Percentiles rank a stretch among this genome's conserved stretches.
Evolutionary conservation across 805 yeast species (phyloP).

Genomic region (Ogataea methylovora): DNA sequence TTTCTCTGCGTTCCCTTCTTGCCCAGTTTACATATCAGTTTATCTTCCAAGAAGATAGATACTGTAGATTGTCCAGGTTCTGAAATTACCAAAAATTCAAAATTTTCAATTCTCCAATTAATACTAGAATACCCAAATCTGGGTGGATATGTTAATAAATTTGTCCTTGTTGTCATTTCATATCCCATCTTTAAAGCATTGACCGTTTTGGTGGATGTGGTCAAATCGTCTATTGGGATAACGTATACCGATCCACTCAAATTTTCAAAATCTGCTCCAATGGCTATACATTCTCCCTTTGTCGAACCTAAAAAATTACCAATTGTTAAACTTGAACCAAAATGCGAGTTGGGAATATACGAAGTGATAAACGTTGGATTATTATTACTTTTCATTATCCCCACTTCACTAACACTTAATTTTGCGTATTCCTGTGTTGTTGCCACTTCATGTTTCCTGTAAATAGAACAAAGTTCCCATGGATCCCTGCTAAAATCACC

Average conservation of each 20-base stretch:
- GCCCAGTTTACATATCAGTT: constrained; percentile 12
- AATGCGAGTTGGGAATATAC: constrained; percentile 26
- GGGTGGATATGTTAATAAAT: constrained; percentile 18
- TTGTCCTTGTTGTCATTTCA: neutral
- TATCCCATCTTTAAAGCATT: too few relatives aligned
- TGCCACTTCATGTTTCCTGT: constrained; percentile 1
- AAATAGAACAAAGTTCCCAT: constrained; percentile 28
- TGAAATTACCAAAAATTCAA: constrained; percentile 34
- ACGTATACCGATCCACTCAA: constrained; percentile 35
- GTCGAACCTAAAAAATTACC: constrained; percentile 33
- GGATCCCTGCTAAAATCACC: constrained; percentile 14
- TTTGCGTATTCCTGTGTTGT: too few relatives aligned
- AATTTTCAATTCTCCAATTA: constrained; percentile 18
- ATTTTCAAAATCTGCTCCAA: constrained; percentile 45
- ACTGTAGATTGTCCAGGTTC: constrained; percentile 46
- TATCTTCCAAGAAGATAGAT: constrained; percentile 23
- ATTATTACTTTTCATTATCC: neutral
- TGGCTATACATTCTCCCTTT: constrained; percentile 30
- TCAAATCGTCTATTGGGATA: constrained; percentile 29
- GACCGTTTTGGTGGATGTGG: neutral
- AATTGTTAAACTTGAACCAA: constrained; percentile 37
- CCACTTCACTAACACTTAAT: neutral
- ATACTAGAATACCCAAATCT: constrained; percentile 37
- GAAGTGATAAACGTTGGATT: neutral
- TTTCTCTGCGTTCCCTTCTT: constrained; percentile 14